phyloP scores from a whole-genome alignment of 768 basidiomycete species.

The Clavaria fumosa region DNA sequence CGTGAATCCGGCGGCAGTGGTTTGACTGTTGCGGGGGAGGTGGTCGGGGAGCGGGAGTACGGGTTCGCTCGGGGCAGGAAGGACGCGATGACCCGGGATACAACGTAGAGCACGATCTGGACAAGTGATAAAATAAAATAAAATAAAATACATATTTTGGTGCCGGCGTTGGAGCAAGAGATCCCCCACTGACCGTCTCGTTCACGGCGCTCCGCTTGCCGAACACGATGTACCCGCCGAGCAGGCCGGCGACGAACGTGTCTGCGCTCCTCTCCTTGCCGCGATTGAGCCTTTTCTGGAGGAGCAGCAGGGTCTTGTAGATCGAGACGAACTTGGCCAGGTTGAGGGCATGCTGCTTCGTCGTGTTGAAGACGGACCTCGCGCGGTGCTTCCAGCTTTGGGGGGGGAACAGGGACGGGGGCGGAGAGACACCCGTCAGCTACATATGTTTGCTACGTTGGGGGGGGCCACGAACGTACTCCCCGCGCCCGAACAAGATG shows the following conservation, averaged over 20 bases:
- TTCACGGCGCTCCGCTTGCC: slow-evolving; percentile 79
- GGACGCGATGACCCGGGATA: slow-evolving; percentile 81
- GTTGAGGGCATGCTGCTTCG: slow-evolving; percentile 81
- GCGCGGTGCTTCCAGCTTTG: slow-evolving; percentile 64
- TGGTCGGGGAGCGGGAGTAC: slow-evolving; percentile 30
- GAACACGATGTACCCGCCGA: slow-evolving; percentile 85
- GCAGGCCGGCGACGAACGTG: slow-evolving; percentile 82
- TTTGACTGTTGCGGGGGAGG: slow-evolving; percentile 29
- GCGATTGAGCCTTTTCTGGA: slow-evolving; percentile 68
- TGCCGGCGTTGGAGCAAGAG: background rate
- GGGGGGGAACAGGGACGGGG: too few species aligned
- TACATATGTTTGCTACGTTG: too few species aligned
- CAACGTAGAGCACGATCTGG: slow-evolving; percentile 93
- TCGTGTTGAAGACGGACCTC: slow-evolving; percentile 61
- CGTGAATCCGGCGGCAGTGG: slow-evolving; percentile 74
- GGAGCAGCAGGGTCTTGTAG: slow-evolving; percentile 74
- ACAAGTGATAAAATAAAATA: too few species aligned
- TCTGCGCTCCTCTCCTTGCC: slow-evolving; percentile 74
- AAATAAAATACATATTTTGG: too few species aligned
- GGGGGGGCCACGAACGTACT: slow-evolving; percentile 55
- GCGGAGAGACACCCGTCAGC: too few species aligned
- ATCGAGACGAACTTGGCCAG: slow-evolving; percentile 88
- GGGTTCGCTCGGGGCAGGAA: slow-evolving; percentile 70
- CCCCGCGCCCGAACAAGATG: slow-evolving; percentile 80
- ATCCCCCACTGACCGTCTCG: slow-evolving; percentile 59